These are phyloP conservation scores for Xylaria telfairii DNA, from an alignment of 495 filamentous ascomycete genomes.

Conservation along the genomic window DNA sequence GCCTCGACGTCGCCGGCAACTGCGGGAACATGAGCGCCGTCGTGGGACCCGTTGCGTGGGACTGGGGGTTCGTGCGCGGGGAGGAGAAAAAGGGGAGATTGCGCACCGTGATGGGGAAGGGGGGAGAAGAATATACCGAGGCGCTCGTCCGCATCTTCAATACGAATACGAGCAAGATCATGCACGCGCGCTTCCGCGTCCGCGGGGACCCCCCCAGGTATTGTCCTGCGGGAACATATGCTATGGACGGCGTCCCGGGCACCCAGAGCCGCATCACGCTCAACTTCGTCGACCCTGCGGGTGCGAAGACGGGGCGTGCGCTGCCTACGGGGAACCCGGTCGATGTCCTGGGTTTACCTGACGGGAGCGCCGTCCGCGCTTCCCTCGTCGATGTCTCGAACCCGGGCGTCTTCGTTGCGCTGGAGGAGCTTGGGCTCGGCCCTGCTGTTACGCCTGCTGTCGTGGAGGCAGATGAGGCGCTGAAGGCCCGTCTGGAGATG, in stretches of 20 bases:
- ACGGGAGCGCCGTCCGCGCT: conserved; percentile 58
- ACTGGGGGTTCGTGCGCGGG: conserved; percentile 54
- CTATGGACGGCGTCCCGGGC: conserved; percentile 72
- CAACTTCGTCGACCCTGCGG: conserved; percentile 70
- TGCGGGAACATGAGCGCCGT: conserved; percentile 76
- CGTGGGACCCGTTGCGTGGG: conserved; percentile 70
- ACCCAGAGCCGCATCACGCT: conserved; percentile 61
- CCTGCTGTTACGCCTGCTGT: conserved; percentile 55
- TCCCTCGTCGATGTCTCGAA: conserved; percentile 66
- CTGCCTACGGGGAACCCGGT: conserved; percentile 67
- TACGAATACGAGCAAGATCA: conserved; percentile 57
- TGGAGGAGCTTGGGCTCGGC: conserved; percentile 55
- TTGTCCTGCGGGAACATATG: conserved; percentile 58
- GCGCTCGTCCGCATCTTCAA: conserved; percentile 49
- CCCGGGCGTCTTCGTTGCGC: conserved; percentile 68
- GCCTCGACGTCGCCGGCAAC: conserved; percentile 70
- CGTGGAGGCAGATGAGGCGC: conserved; percentile 51
- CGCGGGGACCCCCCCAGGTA: conserved; percentile 43
- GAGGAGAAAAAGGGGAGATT: background rate
- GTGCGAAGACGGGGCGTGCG: conserved; percentile 68
- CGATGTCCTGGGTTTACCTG: conserved; percentile 59
- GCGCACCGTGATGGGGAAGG: background rate
- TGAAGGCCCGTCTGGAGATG: conserved; percentile 61
- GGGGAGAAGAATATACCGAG: background rate
- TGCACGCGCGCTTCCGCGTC: conserved; percentile 55